phyloP scores from a whole-genome alignment of 129 eudicot species.

The Flaveria robusta region DNA sequence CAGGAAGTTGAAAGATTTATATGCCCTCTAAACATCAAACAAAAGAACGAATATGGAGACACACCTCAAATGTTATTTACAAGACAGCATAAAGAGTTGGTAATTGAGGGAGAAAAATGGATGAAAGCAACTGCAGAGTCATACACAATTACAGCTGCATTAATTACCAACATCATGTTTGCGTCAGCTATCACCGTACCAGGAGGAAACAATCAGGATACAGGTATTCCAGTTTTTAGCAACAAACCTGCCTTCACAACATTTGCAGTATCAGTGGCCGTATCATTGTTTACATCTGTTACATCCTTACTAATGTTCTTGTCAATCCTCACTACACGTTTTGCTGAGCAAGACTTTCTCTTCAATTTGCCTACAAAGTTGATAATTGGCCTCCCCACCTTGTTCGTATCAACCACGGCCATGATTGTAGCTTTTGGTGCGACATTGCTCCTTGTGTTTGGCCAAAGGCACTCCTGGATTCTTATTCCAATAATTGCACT shows the following conservation, averaged over 20 bases:
- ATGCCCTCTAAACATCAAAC: neutral
- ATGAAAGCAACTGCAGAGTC: neutral
- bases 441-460: neutral
- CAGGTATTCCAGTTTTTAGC: neutral
- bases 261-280: neutral
- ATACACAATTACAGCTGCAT: conserved; percentile 1
- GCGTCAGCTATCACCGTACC: conserved; percentile 2
- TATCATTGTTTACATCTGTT: neutral
- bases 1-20: conserved; percentile 1
- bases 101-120: conserved; percentile 3
- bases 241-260: neutral
- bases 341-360: neutral
- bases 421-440: conserved; percentile 3
- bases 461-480: neutral
- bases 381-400: conserved; percentile 2
- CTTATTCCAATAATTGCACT: neutral
- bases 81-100: neutral
- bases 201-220: neutral
- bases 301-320: neutral
- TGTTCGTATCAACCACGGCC: neutral
- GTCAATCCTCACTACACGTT: conserved; percentile 1
- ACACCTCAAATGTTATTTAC: conserved; percentile 16
- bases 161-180: neutral
- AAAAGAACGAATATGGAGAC: neutral
- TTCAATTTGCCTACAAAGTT: neutral